These are phyloP conservation scores for Tuber calosporum DNA, from an alignment of 495 filamentous ascomycete genomes.

Conservation along the genomic window DNA sequence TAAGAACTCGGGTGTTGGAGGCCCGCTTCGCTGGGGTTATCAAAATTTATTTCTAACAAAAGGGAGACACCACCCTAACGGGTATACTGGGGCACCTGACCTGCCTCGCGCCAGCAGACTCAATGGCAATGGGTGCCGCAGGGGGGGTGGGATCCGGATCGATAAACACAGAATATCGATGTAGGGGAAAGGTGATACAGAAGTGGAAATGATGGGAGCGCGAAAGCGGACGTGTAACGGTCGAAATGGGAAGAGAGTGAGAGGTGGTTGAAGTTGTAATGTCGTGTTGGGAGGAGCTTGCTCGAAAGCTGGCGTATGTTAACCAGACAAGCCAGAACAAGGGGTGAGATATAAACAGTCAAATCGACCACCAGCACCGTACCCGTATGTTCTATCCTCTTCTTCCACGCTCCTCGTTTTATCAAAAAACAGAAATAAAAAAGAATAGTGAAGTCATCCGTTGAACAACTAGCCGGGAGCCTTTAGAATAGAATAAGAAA, in stretches of 20 bases:
- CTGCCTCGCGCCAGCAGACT: background rate
- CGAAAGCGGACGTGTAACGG: background rate
- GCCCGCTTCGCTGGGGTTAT: background rate
- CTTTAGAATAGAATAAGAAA: background rate
- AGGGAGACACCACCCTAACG: too few species aligned
- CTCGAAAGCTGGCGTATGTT: background rate
- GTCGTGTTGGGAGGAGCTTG: background rate
- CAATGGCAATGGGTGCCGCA: background rate
- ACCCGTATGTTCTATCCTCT: background rate
- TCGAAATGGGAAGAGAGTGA: background rate
- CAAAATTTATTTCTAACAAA: too few species aligned
- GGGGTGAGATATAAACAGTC: background rate
- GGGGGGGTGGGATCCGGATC: background rate
- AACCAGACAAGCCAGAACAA: background rate
- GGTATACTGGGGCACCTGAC: too few species aligned
- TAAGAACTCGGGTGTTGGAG: background rate
- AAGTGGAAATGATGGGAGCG: background rate
- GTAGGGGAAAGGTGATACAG: background rate
- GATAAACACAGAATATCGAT: background rate
- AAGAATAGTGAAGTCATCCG: background rate
- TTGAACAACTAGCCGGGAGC: background rate
- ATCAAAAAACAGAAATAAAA: background rate
- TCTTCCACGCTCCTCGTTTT: background rate
- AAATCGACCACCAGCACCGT: background rate
- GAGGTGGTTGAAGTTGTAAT: background rate